These are phyloP conservation scores for Sclerotinia subarctica DNA, from an alignment of 2,329 filamentous ascomycete species.

Conservation along the genomic window DNA sequence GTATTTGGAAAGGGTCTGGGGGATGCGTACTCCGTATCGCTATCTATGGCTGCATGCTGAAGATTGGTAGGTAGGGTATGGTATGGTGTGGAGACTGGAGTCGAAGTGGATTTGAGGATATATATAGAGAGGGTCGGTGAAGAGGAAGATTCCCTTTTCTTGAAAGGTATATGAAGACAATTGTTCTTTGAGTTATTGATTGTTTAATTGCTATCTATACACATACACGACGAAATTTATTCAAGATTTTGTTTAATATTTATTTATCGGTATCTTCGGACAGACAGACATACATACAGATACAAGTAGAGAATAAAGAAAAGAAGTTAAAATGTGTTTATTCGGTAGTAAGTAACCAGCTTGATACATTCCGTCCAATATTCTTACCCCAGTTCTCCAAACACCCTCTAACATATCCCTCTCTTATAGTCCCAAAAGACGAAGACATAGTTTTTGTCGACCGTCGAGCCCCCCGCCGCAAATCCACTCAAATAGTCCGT, in stretches of 20 bases:
- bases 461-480: slow-evolving; percentile 6
- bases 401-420: neutral
- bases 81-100: neutral
- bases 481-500: slow-evolving; percentile 1
- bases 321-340: slow-evolving; percentile 1
- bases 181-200: neutral
- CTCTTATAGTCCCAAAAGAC: slow-evolving; percentile 13
- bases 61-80: neutral
- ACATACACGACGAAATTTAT: neutral
- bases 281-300: neutral
- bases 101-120: slow-evolving; percentile 13
- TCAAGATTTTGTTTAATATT: neutral
- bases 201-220: neutral
- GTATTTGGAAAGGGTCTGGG: neutral
- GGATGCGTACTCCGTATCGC: neutral
- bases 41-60: neutral
- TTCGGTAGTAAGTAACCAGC: neutral
- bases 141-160: neutral
- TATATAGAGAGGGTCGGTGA: slow-evolving; percentile 19
- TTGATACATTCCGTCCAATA: neutral
- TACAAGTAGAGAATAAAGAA: neutral
- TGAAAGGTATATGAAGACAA: neutral
- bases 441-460: slow-evolving; percentile 20
- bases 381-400: too few relatives aligned
- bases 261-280: neutral